Base-by-base conservation (phyloP, 1,284 basidiomycete genomes). In the Ceratorhiza oryzae-sativae region DNA sequence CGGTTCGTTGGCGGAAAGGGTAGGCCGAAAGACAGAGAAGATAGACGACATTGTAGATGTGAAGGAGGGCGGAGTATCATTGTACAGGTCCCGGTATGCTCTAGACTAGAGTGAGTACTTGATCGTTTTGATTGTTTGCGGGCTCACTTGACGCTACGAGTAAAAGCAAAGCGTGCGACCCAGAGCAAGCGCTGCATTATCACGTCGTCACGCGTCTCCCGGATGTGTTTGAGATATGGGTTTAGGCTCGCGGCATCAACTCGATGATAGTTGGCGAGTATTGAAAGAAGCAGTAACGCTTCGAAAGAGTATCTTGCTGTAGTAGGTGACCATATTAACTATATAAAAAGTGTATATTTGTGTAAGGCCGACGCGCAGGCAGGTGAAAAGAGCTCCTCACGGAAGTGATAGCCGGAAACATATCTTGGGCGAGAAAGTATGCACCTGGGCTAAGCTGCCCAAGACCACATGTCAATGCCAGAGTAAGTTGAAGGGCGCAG, bases 201-300 rank as follows among this genome's bases (percentile, higher is more conserved):
- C 9, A 82, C 82, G 8, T 79, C 78, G 73, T 90, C 86, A 0
- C 78, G 75, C 0, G 82, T 83, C 39, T 83, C 82, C 49, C 79
- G 80, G 39, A 90, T 85, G 32, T 82, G 80, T 23, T 83, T 83
- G 4, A 90, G 80, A 75, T 88, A 90, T 0, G 86, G 86, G 78
- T 90, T 90, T 48, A 88, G 81, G 72, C 84, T 87, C 8, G 86
- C 86, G 12, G 87, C 87, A 75, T 89, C 88, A 0, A 87, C 87
- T 75, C 87, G 87, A 77, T 90, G 88, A 76, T 87, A 90, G 75
- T 89, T 71, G 65, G 86, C 86, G 0, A 90, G 82, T 36, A 89
- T 79, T 13, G 83, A 82, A 27, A 89, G 83, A 9, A 90, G 80
- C 6, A 89, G 78, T 0, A 83, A 79, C 0, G 86, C 86, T 76